Percentiles rank a stretch among this genome's conserved stretches.
Evolutionary conservation across 345 rosid species (phyloP).

Genomic region (Lumnitzera littorea): DNA sequence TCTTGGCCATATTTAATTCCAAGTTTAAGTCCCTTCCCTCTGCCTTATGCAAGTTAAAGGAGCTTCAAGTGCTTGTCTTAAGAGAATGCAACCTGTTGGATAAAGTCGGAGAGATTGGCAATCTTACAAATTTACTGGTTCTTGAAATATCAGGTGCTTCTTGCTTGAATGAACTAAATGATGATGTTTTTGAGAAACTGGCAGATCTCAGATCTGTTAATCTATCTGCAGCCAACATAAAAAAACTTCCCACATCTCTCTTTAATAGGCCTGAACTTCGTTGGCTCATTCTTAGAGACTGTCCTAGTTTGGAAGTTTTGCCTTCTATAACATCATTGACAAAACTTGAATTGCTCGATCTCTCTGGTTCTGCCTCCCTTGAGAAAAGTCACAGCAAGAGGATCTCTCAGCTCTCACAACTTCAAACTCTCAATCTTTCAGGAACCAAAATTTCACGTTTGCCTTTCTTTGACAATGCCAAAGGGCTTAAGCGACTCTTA

Average conservation of each 20-base stretch:
- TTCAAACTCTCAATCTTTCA: conserved; percentile 43
- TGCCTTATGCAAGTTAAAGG: conserved; percentile 10
- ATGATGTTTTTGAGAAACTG: conserved; percentile 17
- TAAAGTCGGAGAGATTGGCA: conserved; percentile 5
- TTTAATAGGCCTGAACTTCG: conserved; percentile 22
- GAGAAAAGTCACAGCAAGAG: conserved; percentile 2
- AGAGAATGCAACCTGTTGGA: conserved; percentile 36
- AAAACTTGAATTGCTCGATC: conserved; percentile 43
- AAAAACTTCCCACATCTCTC: conserved; percentile 23
- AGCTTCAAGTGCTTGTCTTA: conserved; percentile 30
- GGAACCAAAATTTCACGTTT: conserved; percentile 26
- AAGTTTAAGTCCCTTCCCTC: conserved; percentile 14
- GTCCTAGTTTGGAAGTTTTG: conserved; percentile 22
- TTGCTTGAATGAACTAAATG: conserved; percentile 19
- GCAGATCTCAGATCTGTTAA: conserved; percentile 41
- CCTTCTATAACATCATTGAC: conserved; percentile 24
- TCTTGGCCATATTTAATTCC: conserved; percentile 36
- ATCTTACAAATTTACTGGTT: conserved; percentile 22
- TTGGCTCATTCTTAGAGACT: conserved; percentile 34
- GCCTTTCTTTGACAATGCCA: conserved; percentile 27
- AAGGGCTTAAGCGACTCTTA: conserved; percentile 5
- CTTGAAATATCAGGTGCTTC: conserved; percentile 54
- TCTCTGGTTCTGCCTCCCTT: conserved; percentile 34
- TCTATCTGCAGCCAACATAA: conserved; percentile 29
- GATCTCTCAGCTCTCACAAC: conserved; percentile 16